Conservation (phyloP, 805 yeast species). For the Saccharomycopsis amapae region DNA sequence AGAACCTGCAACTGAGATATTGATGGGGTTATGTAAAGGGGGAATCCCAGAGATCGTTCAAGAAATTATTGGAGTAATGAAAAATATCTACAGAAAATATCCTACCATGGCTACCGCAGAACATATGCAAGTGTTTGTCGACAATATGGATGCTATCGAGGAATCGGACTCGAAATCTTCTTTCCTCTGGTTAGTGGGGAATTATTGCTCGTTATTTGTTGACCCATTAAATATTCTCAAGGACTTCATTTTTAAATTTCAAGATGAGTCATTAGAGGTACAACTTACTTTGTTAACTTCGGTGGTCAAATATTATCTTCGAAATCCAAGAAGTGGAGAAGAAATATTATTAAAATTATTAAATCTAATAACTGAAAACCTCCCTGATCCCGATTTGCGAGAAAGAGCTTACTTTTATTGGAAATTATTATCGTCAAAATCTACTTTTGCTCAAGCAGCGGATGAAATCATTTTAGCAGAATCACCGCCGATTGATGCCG, state of each 20-base stretch:
- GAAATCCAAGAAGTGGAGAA: constrained; percentile 47
- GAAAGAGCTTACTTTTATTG: constrained; percentile 82
- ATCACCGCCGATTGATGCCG: constrained; percentile 56
- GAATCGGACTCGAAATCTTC: constrained; percentile 78
- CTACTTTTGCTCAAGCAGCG: constrained; percentile 30
- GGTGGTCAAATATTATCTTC: constrained; percentile 57
- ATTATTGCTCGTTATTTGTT: constrained; percentile 43
- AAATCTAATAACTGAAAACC: constrained; percentile 50
- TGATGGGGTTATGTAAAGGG: constrained; percentile 52
- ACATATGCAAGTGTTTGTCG: constrained; percentile 22
- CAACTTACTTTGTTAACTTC: constrained; percentile 71
- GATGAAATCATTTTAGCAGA: constrained; percentile 48
- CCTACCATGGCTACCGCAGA: constrained; percentile 37
- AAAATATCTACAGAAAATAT: constrained; percentile 71
- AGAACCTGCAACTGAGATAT: constrained; percentile 37
- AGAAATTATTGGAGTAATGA: constrained; percentile 68
- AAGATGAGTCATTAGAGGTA: constrained; percentile 63
- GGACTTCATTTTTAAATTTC: constrained; percentile 40
- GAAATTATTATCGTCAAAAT: constrained; percentile 57
- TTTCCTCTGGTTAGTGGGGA: constrained; percentile 81
- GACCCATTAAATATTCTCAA: not conserved
- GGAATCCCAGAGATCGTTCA: constrained; percentile 70
- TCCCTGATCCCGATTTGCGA: constrained; percentile 78
- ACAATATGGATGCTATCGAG: constrained; percentile 31
- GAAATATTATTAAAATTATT: constrained; percentile 17